These are phyloP conservation scores for Asterochloris erici DNA, from an alignment of 139 green algal species.

Conservation along the genomic window DNA sequence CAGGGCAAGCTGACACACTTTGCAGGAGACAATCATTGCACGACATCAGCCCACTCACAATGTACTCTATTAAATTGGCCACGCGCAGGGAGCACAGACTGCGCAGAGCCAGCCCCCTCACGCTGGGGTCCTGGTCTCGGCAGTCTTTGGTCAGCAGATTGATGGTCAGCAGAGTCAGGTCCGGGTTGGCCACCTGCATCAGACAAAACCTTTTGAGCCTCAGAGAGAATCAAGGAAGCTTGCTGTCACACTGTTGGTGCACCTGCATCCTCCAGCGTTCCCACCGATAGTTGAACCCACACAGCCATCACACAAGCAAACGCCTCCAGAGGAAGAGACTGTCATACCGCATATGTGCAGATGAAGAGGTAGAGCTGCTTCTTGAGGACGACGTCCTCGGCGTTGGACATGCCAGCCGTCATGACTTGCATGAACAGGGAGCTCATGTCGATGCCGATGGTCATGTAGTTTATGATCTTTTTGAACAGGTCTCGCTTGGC, in stretches of 20 bases:
- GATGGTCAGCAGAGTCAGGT: conserved; percentile 61
- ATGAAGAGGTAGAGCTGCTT: conserved; percentile 98
- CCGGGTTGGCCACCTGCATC: conserved; percentile 42
- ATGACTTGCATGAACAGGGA: conserved; percentile 79
- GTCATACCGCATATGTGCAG: conserved; percentile 65
- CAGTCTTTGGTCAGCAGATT: conserved; percentile 68
- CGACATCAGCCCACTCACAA: conserved; percentile 53
- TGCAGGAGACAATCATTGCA: too few species aligned
- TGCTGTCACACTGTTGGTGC: too few species aligned
- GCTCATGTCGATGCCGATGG: conserved; percentile 92
- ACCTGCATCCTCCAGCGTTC: too few species aligned
- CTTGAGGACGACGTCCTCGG: conserved; percentile 75
- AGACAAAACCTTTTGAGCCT: too few species aligned
- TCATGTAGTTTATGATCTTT: conserved; percentile 92
- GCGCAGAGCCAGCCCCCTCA: conserved; percentile 90
- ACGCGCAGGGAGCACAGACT: conserved; percentile 87
- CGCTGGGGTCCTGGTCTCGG: conserved; percentile 85
- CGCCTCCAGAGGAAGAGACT: conserved; percentile 27
- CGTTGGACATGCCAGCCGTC: conserved; percentile 57
- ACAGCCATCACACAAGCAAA: conserved; percentile 36
- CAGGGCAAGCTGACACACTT: neutral
- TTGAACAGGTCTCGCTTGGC: conserved; percentile 73
- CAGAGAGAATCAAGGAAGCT: too few species aligned
- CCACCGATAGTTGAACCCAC: conserved; percentile 4
- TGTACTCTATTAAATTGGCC: conserved; percentile 93